phyloP scores from a whole-genome alignment of 2,329 filamentous ascomycete genomes.

The Fusarium redolens region DNA sequence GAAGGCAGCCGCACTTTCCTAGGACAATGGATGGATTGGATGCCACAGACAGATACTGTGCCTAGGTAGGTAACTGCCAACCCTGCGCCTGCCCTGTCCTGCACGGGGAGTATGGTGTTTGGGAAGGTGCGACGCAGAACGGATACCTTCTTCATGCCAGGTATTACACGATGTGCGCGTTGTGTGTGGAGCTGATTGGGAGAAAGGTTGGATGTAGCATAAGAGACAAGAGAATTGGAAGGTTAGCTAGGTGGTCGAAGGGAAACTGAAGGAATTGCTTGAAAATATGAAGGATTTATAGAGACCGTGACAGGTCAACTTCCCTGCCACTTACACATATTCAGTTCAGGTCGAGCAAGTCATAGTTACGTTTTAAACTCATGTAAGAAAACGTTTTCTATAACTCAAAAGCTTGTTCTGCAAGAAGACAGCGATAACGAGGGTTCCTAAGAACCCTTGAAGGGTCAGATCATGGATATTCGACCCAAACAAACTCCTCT shows the following conservation, averaged over 20 bases:
- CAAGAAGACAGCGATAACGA: not conserved
- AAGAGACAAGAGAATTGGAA: not conserved
- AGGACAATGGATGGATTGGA: not conserved
- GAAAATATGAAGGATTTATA: conserved; percentile 29
- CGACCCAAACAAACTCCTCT: not conserved
- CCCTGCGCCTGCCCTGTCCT: conserved; percentile 18
- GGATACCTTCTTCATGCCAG: conserved; percentile 1
- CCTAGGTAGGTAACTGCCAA: conserved; percentile 1
- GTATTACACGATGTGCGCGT: conserved; percentile 28
- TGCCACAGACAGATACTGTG: not conserved
- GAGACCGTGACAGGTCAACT: not conserved
- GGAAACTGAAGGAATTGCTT: not conserved
- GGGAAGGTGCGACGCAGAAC: conserved; percentile 26
- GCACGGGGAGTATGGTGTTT: conserved; percentile 9
- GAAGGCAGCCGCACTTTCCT: conserved; percentile 28
- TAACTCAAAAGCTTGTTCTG: conserved; percentile 2
- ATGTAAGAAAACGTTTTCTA: not conserved
- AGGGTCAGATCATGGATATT: conserved; percentile 21
- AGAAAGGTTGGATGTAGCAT: not conserved
- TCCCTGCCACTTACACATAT: conserved; percentile 11
- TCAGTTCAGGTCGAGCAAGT: not conserved
- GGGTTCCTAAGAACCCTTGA: not conserved
- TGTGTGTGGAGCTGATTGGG: conserved; percentile 22
- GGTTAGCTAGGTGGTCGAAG: not conserved
- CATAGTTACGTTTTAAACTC: not conserved